Evolutionary conservation across 805 yeast genomes (phyloP), one percentile per base, ranked within the genome.

Genomic region (Cyberlindnera americana): DNA sequence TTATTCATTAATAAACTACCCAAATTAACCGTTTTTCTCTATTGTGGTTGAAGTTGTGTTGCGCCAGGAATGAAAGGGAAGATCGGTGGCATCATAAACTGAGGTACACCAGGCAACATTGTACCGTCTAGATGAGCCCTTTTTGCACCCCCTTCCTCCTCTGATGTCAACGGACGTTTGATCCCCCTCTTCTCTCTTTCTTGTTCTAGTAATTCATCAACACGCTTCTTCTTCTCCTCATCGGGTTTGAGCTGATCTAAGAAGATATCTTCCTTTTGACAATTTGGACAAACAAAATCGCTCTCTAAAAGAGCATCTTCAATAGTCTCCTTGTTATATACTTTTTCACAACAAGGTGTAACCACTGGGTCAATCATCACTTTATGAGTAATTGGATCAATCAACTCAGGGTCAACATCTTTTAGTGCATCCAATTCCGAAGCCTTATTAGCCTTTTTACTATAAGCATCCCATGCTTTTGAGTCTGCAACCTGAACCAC

Each of bases 401-500:
- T 67, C 38, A 85, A 66, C 32, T 76, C 77, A 3, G 71, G 71
- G 42, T 83, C 91, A 27, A 66, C 51, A 31, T 25, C 64, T 25
- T 50, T 49, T 33, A 64, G 56, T 33, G 59, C 40, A 23, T 52
- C 49, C 29, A 54, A 35, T 30, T 50, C 51, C 13, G 52, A 46
- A 16, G 46, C 45, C 28, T 52, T 53, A 25, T 49, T 52, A 26
- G 43, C 47, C 57, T 80, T 82, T 47, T 85, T 79, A 58, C 89
- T 96, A 57, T 78, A 90, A 34, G 74, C 78, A 39, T 81, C 79
- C 99, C 99, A 91, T 0, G 96, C 83, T 54, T 81, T 82, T 29
- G 79, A 76, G 64, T 93, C 99, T 0, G 98, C 98, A 45, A 90
- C 79, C n/a, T 95, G 96, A 35, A 88, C 83, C 5, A 93, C 99